Conservation (phyloP, 2,329 filamentous ascomycete genomes). For the Fusarium praegraminearum region DNA sequence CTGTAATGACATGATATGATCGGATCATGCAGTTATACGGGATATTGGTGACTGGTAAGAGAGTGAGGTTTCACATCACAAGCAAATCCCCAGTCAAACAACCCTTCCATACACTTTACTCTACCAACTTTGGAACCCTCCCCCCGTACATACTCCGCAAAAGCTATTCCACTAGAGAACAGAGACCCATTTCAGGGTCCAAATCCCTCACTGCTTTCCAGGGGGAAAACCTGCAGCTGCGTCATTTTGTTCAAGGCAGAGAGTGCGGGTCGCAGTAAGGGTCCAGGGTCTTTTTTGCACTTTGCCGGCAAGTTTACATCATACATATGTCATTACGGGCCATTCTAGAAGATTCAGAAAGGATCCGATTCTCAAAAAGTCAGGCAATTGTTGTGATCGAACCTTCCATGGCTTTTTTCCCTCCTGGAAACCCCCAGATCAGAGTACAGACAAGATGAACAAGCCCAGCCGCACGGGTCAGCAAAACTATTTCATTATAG, state of each 20-base stretch:
- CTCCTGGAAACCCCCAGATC: background rate
- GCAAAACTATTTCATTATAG: background rate
- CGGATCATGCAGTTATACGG: too few species aligned
- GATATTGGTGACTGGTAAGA: background rate
- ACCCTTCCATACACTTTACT: background rate
- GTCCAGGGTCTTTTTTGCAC: background rate
- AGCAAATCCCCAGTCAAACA: background rate
- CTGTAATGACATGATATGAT: background rate
- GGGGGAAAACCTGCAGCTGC: background rate
- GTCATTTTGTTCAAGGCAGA: background rate
- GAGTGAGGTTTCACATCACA: background rate
- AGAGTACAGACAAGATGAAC: background rate
- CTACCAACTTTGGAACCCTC: background rate
- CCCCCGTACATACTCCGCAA: background rate
- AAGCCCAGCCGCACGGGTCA: background rate
- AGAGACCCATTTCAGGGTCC: background rate
- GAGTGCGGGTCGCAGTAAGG: background rate
- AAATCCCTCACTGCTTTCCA: background rate
- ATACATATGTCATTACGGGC: slow-evolving; percentile 4
- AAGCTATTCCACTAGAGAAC: background rate
- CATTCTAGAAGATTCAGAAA: slow-evolving; percentile 2
- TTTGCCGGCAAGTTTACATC: slow-evolving; percentile 1
- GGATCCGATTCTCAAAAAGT: slow-evolving; percentile 1
- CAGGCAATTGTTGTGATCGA: background rate
- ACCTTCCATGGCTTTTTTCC: background rate